Evolutionary conservation across 331 rosid genomes (phyloP), one percentile per base, ranked within the genome.

Genomic region (Arachis monticola): DNA sequence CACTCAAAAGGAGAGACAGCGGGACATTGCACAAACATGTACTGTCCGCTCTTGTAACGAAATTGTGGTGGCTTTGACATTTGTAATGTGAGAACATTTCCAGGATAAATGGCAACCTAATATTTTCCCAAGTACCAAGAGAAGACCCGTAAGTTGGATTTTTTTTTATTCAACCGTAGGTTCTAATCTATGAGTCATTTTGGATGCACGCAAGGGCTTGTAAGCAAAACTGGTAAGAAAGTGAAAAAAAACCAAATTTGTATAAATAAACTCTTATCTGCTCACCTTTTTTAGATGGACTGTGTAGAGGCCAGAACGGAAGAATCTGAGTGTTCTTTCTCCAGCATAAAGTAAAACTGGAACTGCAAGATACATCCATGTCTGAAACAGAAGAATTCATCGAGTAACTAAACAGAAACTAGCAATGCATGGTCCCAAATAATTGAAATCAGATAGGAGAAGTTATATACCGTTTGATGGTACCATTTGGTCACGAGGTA

Each of bases 11-110:
- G 96, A 80, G 98, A 91, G 75, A 93, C 88, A 3, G 92, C 89
- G 2, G 97, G 92, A 84, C 98, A 93, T 72, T 93, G 97, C 46
- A 93, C 96, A 84, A 88, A 89, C 98, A 93, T 93, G 87, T 93
- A 93, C 77, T 89, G 97, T 60, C 97, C 98, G 55, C 98, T 93
- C 87, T 87, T 93, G 88, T 93, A 85, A 40, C 85, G 90, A 74
- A 91, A 93, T 80, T 84, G 94, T 48, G 88, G 84, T 30, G 98
- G 94, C 92, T 91, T 93, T 40, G 98, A 87, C 97, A 93, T 93
- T 84, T 93, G 96, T 80, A 93, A 71, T 4, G 98, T 86, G 74
- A 93, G 91, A 67, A 93, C 98, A 75, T 93, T 91, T 77, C 98
- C 98, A 10, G 97, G 91, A 87, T 93, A 89, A 48, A 93, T 91